Conservation (phyloP, 2,329 filamentous ascomycete genomes). For the Cladophialophora bantiana region DNA sequence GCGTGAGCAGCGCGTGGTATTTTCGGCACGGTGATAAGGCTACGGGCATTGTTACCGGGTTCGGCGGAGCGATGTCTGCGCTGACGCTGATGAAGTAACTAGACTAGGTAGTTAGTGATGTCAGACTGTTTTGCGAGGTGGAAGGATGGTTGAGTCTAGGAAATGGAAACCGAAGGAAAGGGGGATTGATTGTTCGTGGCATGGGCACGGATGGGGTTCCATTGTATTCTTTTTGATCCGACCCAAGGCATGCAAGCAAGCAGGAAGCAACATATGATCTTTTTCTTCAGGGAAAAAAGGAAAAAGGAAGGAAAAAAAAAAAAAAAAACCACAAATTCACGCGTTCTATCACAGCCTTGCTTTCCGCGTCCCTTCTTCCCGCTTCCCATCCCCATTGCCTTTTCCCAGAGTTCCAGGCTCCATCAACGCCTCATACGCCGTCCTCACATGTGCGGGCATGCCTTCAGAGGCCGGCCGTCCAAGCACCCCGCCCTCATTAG, state of each 20-base stretch:
- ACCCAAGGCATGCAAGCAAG: too few relatives aligned
- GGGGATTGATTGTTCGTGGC: too few relatives aligned
- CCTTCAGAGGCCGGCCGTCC: constrained; percentile 67
- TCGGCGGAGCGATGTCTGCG: constrained; percentile 39
- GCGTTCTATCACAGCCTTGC: neutral
- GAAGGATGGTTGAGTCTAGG: too few relatives aligned
- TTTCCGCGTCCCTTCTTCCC: constrained; percentile 2
- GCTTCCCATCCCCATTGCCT: neutral
- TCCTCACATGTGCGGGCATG: constrained; percentile 57
- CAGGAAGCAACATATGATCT: too few relatives aligned
- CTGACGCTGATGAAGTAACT: constrained; percentile 27
- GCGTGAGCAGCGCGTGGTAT: constrained; percentile 42
- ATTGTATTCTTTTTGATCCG: too few relatives aligned
- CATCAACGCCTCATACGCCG: constrained; percentile 25
- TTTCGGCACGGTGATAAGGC: constrained; percentile 36
- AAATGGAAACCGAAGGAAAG: too few relatives aligned
- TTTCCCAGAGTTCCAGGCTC: neutral
- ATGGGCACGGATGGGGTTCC: too few relatives aligned
- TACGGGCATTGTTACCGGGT: constrained; percentile 35
- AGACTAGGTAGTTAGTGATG: too few relatives aligned
- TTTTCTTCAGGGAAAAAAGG: too few relatives aligned
- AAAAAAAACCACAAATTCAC: too few relatives aligned
- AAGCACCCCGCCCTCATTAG: constrained; percentile 60
- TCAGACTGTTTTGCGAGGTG: too few relatives aligned
- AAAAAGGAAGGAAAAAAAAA: too few relatives aligned